phyloP scores from a whole-genome alignment of 176 grass and related monocot genomes.

The Thinopyrum elongatum region DNA sequence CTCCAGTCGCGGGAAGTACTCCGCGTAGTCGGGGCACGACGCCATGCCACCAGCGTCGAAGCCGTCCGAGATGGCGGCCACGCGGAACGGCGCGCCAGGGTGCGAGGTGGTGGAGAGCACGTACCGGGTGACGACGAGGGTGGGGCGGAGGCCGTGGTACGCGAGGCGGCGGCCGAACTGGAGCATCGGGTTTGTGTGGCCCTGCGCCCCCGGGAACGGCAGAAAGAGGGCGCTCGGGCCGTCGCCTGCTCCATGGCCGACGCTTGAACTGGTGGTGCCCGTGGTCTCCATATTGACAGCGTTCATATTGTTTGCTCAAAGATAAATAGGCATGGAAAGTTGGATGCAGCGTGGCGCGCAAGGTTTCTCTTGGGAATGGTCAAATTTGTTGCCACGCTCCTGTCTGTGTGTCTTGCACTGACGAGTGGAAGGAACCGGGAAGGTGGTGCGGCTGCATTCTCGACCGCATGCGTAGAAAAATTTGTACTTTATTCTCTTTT shows the following conservation, averaged over 20 bases:
- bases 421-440: not conserved
- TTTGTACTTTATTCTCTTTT: too few relatives aligned
- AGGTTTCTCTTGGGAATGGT: not conserved
- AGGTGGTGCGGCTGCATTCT: too few relatives aligned
- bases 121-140: not conserved
- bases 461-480: too few relatives aligned
- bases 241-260: not conserved
- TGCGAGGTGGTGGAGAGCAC: not conserved
- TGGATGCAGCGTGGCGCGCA: not conserved
- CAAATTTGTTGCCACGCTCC: not conserved
- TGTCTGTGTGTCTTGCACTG: not conserved
- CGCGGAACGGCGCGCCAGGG: not conserved
- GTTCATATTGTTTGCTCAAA: too few relatives aligned
- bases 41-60: constrained; percentile 8
- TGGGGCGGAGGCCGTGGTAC: constrained; percentile 15
- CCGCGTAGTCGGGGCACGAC: too few relatives aligned
- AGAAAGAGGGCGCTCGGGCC: not conserved
- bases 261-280: too few relatives aligned
- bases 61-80: constrained; percentile 27
- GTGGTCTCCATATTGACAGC: not conserved
- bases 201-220: not conserved
- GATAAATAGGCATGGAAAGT: not conserved
- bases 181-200: constrained; percentile 32
- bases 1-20: too few relatives aligned
- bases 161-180: constrained; percentile 9